Conservation (phyloP, 2,329 filamentous ascomycete genomes). For the Pyrenochaeta sp. region DNA sequence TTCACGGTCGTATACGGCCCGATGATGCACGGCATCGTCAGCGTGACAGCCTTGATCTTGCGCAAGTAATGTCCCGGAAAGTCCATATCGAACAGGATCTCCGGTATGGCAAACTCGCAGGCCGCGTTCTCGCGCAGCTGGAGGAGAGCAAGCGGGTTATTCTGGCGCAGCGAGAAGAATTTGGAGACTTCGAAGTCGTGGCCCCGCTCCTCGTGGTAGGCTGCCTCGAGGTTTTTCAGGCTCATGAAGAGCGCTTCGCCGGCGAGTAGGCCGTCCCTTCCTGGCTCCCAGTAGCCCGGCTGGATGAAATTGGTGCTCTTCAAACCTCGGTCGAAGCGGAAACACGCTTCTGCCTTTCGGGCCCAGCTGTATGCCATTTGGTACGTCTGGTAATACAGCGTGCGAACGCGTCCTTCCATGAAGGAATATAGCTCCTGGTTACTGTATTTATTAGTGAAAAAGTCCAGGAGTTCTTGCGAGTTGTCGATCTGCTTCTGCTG, state of each 20-base stretch:
- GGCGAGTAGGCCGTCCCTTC: conserved; percentile 32
- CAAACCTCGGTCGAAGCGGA: background rate
- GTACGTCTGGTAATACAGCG: background rate
- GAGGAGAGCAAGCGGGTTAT: conserved; percentile 35
- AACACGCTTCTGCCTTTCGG: background rate
- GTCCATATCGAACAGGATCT: conserved; percentile 49
- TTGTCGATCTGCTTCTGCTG: too few relatives aligned
- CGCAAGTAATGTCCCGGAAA: conserved; percentile 53
- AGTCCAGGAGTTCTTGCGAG: too few relatives aligned
- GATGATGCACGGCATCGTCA: conserved; percentile 43
- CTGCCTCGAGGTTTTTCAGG: conserved; percentile 33
- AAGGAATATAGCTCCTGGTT: background rate
- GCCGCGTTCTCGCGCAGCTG: conserved; percentile 26
- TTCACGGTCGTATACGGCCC: conserved; percentile 41
- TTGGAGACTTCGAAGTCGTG: conserved; percentile 44
- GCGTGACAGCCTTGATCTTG: conserved; percentile 41
- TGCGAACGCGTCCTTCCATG: background rate
- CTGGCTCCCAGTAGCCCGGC: conserved; percentile 30
- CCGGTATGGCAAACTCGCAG: conserved; percentile 36
- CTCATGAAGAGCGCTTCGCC: conserved; percentile 32
- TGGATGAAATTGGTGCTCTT: background rate
- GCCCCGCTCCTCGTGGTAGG: conserved; percentile 22
- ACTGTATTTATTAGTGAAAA: too few relatives aligned
- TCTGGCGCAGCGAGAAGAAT: conserved; percentile 39
- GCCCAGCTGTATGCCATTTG: background rate